Evolutionary conservation across 2,329 filamentous ascomycete species (phyloP).

Genomic region (Metarhizium sp.): DNA sequence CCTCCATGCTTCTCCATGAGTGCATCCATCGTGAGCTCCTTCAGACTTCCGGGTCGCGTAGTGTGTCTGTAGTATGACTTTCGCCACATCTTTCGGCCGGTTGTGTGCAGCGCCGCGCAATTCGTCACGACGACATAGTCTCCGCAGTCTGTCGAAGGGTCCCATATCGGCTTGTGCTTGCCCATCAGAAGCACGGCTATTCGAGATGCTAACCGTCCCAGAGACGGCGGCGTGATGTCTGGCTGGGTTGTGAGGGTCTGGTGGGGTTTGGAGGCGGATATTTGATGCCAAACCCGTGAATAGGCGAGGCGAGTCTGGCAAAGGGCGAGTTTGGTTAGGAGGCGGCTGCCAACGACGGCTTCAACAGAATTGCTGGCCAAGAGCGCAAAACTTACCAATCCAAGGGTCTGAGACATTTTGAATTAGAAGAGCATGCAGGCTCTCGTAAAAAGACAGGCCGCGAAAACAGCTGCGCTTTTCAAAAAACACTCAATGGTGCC

Average conservation of each 20-base stretch:
- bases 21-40: conserved; percentile 85
- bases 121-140: conserved; percentile 96
- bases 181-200: conserved; percentile 90
- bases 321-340: not conserved
- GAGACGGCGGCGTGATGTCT: conserved; percentile 59
- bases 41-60: conserved; percentile 78
- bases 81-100: conserved; percentile 85
- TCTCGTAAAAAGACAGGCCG: conserved; percentile 5
- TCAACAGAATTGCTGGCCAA: not conserved
- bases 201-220: conserved; percentile 79
- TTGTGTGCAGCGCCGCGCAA: conserved; percentile 78
- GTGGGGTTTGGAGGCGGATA: conserved; percentile 62
- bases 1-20: conserved; percentile 93
- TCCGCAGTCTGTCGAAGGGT: conserved; percentile 95
- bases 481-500: not conserved
- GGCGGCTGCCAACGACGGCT: not conserved
- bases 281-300: conserved; percentile 86
- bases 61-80: conserved; percentile 96
- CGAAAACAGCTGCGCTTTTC: not conserved
- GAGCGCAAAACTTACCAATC: conserved; percentile 45
- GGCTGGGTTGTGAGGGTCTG: conserved; percentile 48
- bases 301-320: conserved; percentile 87
- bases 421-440: conserved; percentile 10
- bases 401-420: conserved; percentile 67
- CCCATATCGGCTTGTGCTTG: conserved; percentile 97